phyloP scores from a whole-genome alignment of 2,329 filamentous ascomycete species.

The Aspergillus flavus region DNA sequence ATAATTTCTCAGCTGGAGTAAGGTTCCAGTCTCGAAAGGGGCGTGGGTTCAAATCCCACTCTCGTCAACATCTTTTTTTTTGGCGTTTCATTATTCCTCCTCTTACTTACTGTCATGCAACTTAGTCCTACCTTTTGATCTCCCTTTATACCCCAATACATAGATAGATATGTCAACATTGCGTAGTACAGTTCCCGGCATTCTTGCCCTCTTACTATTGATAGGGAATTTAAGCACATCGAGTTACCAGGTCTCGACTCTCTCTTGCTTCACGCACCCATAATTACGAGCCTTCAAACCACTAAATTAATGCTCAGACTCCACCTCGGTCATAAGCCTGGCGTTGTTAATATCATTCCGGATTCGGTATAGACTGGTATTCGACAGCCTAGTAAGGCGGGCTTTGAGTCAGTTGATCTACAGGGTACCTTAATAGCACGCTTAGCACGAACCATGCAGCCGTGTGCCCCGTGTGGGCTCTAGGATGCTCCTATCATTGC shows the following conservation, averaged over 20 bases:
- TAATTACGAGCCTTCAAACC: too few species aligned
- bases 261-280: too few species aligned
- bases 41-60: constrained; percentile 8
- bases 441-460: neutral
- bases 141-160: too few species aligned
- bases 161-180: too few species aligned
- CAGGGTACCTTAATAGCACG: neutral
- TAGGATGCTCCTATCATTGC: neutral
- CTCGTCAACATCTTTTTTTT: constrained; percentile 5
- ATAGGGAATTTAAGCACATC: too few species aligned
- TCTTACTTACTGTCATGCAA: neutral
- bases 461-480: neutral
- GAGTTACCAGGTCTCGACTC: too few species aligned
- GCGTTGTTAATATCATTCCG: neutral
- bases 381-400: neutral
- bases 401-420: neutral
- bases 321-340: too few species aligned
- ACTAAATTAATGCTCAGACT: too few species aligned
- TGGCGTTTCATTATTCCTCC: neutral
- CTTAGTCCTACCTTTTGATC: too few species aligned
- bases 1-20: neutral
- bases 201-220: too few species aligned
- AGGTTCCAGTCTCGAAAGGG: constrained; percentile 8
- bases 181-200: rapidly evolving
- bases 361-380: neutral